Evolutionary conservation across 805 yeast species (phyloP), one percentile per base, ranked within the genome.

Genomic region (Metschnikowia lunata): DNA sequence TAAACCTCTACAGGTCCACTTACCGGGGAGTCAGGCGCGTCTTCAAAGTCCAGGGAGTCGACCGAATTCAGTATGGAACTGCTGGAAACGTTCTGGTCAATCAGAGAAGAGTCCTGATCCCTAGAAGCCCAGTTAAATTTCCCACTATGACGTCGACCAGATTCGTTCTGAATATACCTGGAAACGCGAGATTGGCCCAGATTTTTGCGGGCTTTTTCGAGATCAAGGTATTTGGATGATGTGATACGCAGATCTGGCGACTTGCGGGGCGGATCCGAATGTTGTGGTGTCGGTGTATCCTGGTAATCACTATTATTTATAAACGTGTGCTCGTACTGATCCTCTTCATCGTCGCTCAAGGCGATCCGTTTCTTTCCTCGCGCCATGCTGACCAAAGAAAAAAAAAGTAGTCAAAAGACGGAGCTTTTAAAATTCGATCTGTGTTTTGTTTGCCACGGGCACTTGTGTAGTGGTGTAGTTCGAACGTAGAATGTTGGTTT

Each of bases 271-370:
- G 3, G 11, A 4, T 10, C n/a, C 31, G 31, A 6, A 3, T 10
- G n/a, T 12, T 12, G n/a, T 10, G 31, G 26, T 13, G 12, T 11
- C 14, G 29, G 15, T 10, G 13, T 36, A 6, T 43, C 42, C 31
- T 45, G 30, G 39, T 61, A 62, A 42, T 71, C 75, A 47, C 74
- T 69, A 45, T 71, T 71, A 46, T 71, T 71, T 34, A 71, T 57
- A 43, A 71, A 71, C 1, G 72, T 60, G 37, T 39, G 42, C 14
- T 31, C 32, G 33, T 23, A 23, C 23, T 26, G 26, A 6, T 53
- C 62, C 23, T 31, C 48, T 10, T 60, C 63, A 27, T 54, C 62
- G 13, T 50, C 52, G 28, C 55, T 48, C 37, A 48, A 28, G 32
- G 34, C 45, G n/a, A 49, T 42, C 23, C 54, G 36, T 30, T 46